These are phyloP conservation scores for Bromus sterilis DNA, from an alignment of 176 grass and related monocot genomes.

Conservation along the genomic window DNA sequence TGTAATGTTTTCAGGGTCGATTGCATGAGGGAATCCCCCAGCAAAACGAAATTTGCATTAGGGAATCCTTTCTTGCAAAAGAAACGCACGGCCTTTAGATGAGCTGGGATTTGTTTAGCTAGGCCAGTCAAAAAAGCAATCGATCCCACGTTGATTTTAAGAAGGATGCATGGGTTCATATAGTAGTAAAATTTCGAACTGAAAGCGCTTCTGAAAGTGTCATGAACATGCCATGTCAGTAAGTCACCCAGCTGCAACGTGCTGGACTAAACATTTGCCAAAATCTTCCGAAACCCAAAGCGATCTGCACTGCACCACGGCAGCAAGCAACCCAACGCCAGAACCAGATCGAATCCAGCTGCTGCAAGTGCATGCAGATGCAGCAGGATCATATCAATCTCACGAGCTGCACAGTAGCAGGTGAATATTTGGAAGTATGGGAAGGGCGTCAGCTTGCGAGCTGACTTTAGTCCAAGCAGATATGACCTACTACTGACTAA, in stretches of 20 bases:
- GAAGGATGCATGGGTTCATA: neutral
- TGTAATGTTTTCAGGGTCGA: too few species aligned
- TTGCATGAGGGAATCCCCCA: neutral
- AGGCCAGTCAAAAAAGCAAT: neutral
- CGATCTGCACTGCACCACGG: neutral
- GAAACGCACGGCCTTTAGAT: neutral
- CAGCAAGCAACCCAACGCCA: neutral
- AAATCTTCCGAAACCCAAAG: constrained; percentile 11
- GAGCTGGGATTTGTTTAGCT: neutral
- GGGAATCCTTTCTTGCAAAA: neutral
- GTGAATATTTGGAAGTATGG: constrained; percentile 95
- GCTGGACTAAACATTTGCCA: neutral
- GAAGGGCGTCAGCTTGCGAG: constrained; percentile 66
- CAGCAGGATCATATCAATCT: neutral
- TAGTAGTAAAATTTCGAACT: neutral
- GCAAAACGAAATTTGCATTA: too few species aligned
- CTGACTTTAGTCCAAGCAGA: constrained; percentile 78
- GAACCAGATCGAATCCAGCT: constrained; percentile 18
- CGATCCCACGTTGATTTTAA: neutral
- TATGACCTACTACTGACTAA: neutral
- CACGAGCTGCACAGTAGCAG: constrained; percentile 8
- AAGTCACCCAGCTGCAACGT: constrained; percentile 9
- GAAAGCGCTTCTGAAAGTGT: neutral
- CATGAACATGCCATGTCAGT: neutral
- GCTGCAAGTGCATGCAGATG: neutral